Conservation (phyloP, 352 stramenopile genomes). For the Aphanomyces stellatus region DNA sequence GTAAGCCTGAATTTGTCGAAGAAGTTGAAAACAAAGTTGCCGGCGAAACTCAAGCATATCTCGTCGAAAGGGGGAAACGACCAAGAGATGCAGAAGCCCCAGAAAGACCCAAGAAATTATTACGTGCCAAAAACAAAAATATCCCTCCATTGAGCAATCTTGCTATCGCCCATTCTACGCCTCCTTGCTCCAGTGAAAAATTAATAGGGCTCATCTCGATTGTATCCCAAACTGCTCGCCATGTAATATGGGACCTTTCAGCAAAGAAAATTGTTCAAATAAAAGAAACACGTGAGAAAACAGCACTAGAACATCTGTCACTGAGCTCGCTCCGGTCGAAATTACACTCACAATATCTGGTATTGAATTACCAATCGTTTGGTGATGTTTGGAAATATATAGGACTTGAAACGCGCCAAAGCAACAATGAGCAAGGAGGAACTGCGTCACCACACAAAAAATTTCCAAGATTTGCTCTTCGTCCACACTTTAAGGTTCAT, state of each 20-base stretch:
- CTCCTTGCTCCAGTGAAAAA: background rate
- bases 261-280: background rate
- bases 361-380: background rate
- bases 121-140: too few relatives aligned
- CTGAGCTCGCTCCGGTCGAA: background rate
- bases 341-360: background rate
- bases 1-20: too few relatives aligned
- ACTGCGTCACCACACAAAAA: background rate
- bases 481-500: slow-evolving; percentile 13
- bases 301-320: background rate
- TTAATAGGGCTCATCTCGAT: too few relatives aligned
- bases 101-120: background rate
- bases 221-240: background rate
- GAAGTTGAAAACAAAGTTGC: too few relatives aligned
- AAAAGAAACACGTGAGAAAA: background rate
- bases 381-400: background rate
- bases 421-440: background rate
- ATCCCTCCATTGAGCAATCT: background rate
- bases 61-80: background rate
- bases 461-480: slow-evolving; percentile 4
- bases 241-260: background rate
- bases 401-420: background rate
- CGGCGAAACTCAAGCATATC: background rate
- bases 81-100: background rate
- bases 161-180: background rate